phyloP scores from a whole-genome alignment of 2,329 filamentous ascomycete genomes.

The Fusarium ambrosium region DNA sequence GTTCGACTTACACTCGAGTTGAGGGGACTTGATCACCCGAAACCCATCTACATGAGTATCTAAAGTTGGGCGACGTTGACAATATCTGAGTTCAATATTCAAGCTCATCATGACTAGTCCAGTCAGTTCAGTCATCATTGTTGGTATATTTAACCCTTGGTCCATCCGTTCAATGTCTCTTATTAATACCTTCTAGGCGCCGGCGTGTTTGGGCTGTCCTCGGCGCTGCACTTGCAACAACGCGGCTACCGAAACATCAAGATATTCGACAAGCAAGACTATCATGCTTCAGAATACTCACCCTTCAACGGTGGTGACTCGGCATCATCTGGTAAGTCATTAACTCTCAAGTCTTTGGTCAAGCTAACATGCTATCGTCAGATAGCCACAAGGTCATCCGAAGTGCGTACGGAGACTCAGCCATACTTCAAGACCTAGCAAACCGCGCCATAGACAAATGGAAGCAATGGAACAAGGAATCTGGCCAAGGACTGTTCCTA shows the following conservation, averaged over 20 bases:
- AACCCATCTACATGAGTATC: no score
- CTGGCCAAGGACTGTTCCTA: neutral
- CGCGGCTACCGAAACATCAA: conserved; percentile 1
- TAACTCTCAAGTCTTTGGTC: neutral
- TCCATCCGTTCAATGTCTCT: no score
- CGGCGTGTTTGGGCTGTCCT: conserved; percentile 1
- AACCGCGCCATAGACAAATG: conserved; percentile 7
- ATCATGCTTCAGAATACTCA: neutral
- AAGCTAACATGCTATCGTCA: neutral
- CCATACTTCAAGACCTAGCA: neutral
- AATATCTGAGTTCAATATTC: neutral
- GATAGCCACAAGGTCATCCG: conserved; percentile 5
- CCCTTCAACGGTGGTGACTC: conserved; percentile 1
- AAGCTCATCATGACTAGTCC: neutral
- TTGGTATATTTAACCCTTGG: neutral
- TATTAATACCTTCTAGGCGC: neutral
- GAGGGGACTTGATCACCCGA: neutral
- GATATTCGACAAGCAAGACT: conserved; percentile 2
- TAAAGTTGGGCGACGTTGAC: neutral
- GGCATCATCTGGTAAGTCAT: neutral
- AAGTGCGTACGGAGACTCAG: conserved; percentile 1
- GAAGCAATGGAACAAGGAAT: conserved; percentile 1
- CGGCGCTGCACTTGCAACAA: neutral
- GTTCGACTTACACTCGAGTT: neutral
- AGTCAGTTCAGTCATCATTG: neutral